Base-by-base conservation (phyloP, 345 rosid species). In the Syzygium aromaticum region DNA sequence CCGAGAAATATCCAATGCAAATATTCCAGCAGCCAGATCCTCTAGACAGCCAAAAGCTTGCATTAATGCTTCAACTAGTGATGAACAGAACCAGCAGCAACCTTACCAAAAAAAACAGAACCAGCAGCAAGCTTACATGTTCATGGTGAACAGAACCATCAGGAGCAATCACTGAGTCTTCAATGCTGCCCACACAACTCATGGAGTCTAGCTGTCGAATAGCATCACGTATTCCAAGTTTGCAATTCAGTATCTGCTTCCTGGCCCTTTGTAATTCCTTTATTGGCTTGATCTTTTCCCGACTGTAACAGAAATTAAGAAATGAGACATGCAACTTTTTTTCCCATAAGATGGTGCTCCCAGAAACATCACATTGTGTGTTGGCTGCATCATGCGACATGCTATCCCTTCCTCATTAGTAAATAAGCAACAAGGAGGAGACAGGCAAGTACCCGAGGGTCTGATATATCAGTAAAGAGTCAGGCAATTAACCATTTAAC, bases 71-170 rank as follows among this genome's bases (percentile, higher is more conserved):
- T 73, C 46, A 73, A 73, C 49, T 54, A 27, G 43, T 25, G 16
- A 86, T 49, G 30, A 54, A 64, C 23, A 52, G 78, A 46, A 85
- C 49, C 49, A 7, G 46, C 61, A 54, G 52, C 54, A 67, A 33
- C 57, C 86, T 93, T 93, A 98, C 99, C n/a, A n/a, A n/a, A n/a
- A n/a, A n/a, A n/a, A 54, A 64, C 23, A 52, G 78, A 46, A 85
- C 49, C 49, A 7, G 46, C 61, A 54, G 52, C 54, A 67, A 33
- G 77, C 86, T 93, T 93, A 98, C 99, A 91, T 96, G 95, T 92
- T 96, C 99, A 92, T 96, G 98, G 90, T 96, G 93, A 88, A 96
- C 94, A 87, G 98, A 96, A 77, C 99, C 99, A 93, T 98, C 99
- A 40, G 98, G 93, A 89, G 98, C 98, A 86, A 96, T 96, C 85